Percentiles rank a stretch among this genome's conserved stretches.
phyloP scores from a whole-genome alignment of 805 yeast genomes.

The Yarrowia osloensis region DNA sequence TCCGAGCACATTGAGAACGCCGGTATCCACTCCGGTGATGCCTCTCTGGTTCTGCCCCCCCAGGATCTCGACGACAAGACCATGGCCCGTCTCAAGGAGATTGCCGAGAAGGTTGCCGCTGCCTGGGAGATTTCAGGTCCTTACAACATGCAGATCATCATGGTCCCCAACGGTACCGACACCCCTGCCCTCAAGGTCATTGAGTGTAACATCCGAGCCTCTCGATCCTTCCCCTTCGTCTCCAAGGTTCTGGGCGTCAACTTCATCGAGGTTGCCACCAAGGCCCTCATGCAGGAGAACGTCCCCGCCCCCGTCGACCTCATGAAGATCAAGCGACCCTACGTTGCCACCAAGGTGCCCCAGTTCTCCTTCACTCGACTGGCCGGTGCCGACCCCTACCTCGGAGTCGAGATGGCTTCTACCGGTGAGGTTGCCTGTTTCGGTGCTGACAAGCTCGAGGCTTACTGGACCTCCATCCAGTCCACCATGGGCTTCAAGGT shows the following conservation, averaged over 20 bases:
- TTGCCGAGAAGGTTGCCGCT: conserved; percentile 88
- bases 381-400: conserved; percentile 98
- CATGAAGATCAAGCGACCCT: conserved; percentile 72
- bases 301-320: conserved; percentile 80
- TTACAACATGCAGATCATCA: conserved; percentile 96
- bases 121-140: conserved; percentile 98
- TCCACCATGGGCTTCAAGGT: conserved; percentile 95
- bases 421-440: conserved; percentile 99
- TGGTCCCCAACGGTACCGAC: conserved; percentile 62
- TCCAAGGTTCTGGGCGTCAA: conserved; percentile 94
- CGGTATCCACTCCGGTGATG: conserved; percentile 99
- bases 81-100: conserved; percentile 74
- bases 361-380: conserved; percentile 97
- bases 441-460: conserved; percentile 81
- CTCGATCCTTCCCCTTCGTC: conserved; percentile 98
- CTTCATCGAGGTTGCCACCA: conserved; percentile 92
- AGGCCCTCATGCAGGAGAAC: conserved; percentile 69
- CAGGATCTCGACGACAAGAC: conserved; percentile 67
- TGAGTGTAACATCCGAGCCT: conserved; percentile 98
- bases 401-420: conserved; percentile 99
- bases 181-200: conserved; percentile 82
- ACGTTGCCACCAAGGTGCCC: conserved; percentile 97
- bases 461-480: conserved; percentile 97
- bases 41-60: conserved; percentile 92
- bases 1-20: conserved; percentile 98